Evolutionary conservation across 1,284 basidiomycete genomes (phyloP), one percentile per base, ranked within the genome.

Genomic region (Taiwanofungus camphoratus): DNA sequence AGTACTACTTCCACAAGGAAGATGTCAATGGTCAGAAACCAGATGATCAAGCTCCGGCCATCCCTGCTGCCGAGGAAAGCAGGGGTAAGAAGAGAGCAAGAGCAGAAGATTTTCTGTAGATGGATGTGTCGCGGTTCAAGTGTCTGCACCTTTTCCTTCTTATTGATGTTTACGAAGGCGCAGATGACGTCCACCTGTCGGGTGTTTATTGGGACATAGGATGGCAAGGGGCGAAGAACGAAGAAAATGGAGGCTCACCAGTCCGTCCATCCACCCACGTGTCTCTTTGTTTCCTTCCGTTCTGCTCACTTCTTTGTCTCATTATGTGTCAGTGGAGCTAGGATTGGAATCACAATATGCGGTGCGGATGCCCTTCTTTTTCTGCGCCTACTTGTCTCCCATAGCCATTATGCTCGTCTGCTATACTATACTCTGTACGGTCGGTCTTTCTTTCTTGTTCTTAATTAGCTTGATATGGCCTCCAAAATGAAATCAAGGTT

Each of bases 81-180:
- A 71, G 82, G 49, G 85, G 85, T 39, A 86, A 81, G 69, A 88
- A 88, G 61, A 70, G 85, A 41, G 82, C 85, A 26, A 68, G 85
- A 51, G 86, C 85, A 11, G 85, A 88, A 64, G 86, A 88, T 60
- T 87, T 84, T 61, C 64, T 87, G 52, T 87, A 62, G 54, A 18
- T 36, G 31, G 16, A 9, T 33, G 9, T 16, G 31, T n/a, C 38
- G 5, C 23, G 21, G 43, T 40, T 26, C 39, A 35, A 35, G 20
- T 40, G 38, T 19, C 29, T 42, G 31, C 42, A 35, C 26, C 26
- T 39, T 18, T 8, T 38, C 8, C 24, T 24, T 13, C 19, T 24
- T 32, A 31, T 3, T 24, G 21, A 35, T 38, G 22, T 44, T 15
- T 36, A 5, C 42, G 21, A 19, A 12, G 9, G n/a, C 19, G 15